Conservation (phyloP, 305 asterid genomes). For the Fraxinus albicans region DNA sequence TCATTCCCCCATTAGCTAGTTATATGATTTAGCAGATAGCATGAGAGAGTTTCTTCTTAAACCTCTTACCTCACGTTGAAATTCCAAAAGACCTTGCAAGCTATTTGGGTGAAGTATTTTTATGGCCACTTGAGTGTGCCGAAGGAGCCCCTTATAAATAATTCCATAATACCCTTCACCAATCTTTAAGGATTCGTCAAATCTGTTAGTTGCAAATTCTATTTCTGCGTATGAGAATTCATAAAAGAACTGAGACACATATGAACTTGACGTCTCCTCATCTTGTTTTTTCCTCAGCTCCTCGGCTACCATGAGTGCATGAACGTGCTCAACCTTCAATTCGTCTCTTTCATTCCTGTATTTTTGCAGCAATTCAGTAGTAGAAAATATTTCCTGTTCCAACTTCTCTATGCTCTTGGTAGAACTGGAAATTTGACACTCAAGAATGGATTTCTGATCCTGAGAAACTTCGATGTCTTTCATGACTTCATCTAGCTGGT, state of each 20-base stretch:
- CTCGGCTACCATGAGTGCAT: conserved; percentile 63
- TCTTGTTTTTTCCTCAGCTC: conserved; percentile 58
- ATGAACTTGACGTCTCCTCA: conserved; percentile 53
- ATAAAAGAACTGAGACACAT: conserved; percentile 49
- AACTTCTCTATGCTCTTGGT: conserved; percentile 62
- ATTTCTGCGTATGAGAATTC: conserved; percentile 71
- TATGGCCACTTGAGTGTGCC: conserved; percentile 78
- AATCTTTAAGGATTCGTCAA: conserved; percentile 61
- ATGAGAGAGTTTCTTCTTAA: background rate
- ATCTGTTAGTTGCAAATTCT: conserved; percentile 64
- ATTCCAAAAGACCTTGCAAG: conserved; percentile 75
- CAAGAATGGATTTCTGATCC: conserved; percentile 56
- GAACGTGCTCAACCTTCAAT: conserved; percentile 63
- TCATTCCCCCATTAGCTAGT: background rate
- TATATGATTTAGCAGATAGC: background rate
- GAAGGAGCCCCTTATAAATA: conserved; percentile 68
- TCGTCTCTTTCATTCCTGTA: conserved; percentile 78
- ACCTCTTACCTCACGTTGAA: conserved; percentile 76
- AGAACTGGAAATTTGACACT: conserved; percentile 54
- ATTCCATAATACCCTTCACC: conserved; percentile 89
- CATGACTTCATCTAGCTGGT: conserved; percentile 43
- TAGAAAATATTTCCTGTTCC: conserved; percentile 72
- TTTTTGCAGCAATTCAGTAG: conserved; percentile 70
- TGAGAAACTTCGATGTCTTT: conserved; percentile 53
- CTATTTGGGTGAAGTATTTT: conserved; percentile 74